Evolutionary conservation across 2,329 filamentous ascomycete genomes (phyloP), one percentile per base, ranked within the genome.

Genomic region (Chaetomiaceae sp.): DNA sequence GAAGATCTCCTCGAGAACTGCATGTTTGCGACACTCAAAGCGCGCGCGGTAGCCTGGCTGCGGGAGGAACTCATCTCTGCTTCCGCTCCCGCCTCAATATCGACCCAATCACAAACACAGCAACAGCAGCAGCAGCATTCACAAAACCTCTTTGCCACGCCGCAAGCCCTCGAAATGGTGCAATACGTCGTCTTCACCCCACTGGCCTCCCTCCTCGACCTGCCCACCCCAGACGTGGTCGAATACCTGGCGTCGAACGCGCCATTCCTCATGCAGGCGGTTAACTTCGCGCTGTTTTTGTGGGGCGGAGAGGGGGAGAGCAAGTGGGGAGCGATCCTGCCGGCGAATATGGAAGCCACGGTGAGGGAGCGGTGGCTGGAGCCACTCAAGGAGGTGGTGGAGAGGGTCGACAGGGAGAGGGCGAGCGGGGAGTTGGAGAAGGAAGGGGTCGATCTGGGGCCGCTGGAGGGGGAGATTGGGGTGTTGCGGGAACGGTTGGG

Each of bases 1-100:
- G 77, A 82, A 46, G 82, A 86, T 60, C 72, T 85, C 12, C 67
- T 86, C 12, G 81, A 85, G 65, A 82, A 84, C 62, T 85, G 82
- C 70, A 75, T 79, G 58, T 85, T 82, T 58, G 73, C 80, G 2
- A 73, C 76, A 0, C 70, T 86, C 33, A 83, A 83, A 62, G 82
- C 78, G 8, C 81, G 78, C 37, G 82, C 81, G 0, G 73, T 85
- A 4, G 73, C 74, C 4, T 86, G 82, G 82, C 66, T 85, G 30
- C 76, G 80, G 48, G 82, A 85, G 58, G 82, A 85, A 62, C 68
- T 85, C 14, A 71, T 83, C 8, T 64, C 71, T 4, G 74, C 77
- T 3, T 49, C 42, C 2, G 3, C 43, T 2, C 43, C 30, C 34
- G 10, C 25, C 6, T 27, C 25, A 27, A 7, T 10, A 27, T 27